Evolutionary conservation across 257 asterid genomes (phyloP).

Genomic region (Nicotiana noctiflora): DNA sequence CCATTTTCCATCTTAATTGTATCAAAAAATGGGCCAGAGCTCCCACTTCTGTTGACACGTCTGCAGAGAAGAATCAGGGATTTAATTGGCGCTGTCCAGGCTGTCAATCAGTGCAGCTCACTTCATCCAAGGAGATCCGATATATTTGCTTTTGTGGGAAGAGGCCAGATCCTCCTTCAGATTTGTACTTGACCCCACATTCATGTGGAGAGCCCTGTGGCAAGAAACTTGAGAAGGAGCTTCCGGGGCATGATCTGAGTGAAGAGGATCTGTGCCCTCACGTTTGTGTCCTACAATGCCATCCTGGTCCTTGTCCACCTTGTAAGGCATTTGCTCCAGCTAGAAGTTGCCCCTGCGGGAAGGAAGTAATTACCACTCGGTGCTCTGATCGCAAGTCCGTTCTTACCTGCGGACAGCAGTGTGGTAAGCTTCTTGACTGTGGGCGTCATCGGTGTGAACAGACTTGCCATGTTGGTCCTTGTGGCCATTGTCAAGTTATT

Average conservation of each 20-base stretch:
- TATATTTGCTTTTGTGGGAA: slow-evolving; percentile 86
- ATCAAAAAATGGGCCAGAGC: slow-evolving; percentile 98
- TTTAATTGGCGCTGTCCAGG: slow-evolving; percentile 99
- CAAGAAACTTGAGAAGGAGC: slow-evolving; percentile 68
- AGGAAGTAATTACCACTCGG: slow-evolving; percentile 75
- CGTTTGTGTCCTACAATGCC: slow-evolving; percentile 91
- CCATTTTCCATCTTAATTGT: slow-evolving; percentile 83
- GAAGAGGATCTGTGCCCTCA: slow-evolving; percentile 89
- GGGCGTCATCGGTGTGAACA: slow-evolving; percentile 70
- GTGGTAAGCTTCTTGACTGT: slow-evolving; percentile 84
- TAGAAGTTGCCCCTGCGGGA: slow-evolving; percentile 80
- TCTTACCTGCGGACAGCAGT: slow-evolving; percentile 78
- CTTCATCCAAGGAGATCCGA: slow-evolving; percentile 68
- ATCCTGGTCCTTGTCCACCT: slow-evolving; percentile 99
- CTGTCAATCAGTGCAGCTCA: slow-evolving; percentile 89
- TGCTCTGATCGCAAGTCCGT: slow-evolving; percentile 83
- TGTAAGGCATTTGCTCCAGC: slow-evolving; percentile 99
- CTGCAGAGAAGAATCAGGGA: slow-evolving; percentile 79
- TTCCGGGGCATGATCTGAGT: slow-evolving; percentile 48
- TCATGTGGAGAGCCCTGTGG: slow-evolving; percentile 99
- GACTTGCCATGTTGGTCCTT: slow-evolving; percentile 82
- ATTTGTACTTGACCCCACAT: slow-evolving; percentile 91
- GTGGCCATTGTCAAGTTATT: slow-evolving; percentile 69
- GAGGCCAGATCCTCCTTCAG: slow-evolving; percentile 86
- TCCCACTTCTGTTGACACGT: slow-evolving; percentile 80